These are phyloP conservation scores for Euphorbia tirucalli DNA, from an alignment of 345 rosid genomes.

Conservation along the genomic window DNA sequence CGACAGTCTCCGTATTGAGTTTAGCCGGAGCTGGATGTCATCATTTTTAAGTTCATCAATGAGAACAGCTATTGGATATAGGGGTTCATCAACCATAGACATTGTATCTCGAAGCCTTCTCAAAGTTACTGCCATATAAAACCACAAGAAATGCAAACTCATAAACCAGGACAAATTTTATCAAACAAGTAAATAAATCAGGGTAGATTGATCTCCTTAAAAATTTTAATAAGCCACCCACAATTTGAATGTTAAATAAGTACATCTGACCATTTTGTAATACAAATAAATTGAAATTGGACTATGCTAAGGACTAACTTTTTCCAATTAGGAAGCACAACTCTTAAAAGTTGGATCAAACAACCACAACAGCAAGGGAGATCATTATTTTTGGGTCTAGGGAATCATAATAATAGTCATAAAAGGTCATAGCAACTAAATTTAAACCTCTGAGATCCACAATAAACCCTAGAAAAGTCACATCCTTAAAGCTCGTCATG, in stretches of 20 bases:
- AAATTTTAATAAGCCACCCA: not conserved
- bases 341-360: constrained; percentile 8
- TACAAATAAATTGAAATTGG: not conserved
- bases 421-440: not conserved
- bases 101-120: constrained; percentile 27
- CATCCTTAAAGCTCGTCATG: constrained; percentile 3
- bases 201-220: not conserved
- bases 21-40: constrained; percentile 86
- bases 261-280: not conserved
- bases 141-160: not conserved
- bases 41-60: constrained; percentile 94
- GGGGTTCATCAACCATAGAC: constrained; percentile 82
- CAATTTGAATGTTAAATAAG: not conserved
- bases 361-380: not conserved
- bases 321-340: not conserved
- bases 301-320: not conserved
- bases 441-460: constrained; percentile 16
- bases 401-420: not conserved
- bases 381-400: not conserved
- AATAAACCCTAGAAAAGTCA: constrained; percentile 26
- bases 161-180: not conserved
- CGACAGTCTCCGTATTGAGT: constrained; percentile 83
- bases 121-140: constrained; percentile 4
- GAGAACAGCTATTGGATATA: constrained; percentile 85
- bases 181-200: not conserved